Evolutionary conservation across 345 rosid genomes (phyloP).

Genomic region (Luvunga scandens): DNA sequence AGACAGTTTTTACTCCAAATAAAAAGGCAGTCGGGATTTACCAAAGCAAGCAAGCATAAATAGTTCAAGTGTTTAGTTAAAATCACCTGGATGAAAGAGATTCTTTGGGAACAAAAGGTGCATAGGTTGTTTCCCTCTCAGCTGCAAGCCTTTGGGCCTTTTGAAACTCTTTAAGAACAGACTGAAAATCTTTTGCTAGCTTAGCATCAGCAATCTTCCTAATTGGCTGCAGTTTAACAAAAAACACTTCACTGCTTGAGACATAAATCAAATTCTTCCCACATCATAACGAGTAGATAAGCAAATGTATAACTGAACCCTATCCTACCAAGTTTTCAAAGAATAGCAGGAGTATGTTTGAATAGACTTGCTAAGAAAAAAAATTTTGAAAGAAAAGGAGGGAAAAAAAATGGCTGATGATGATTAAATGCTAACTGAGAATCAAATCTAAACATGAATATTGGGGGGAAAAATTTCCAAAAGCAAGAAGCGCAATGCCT

Average conservation of each 20-base stretch:
- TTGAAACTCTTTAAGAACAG: conserved; percentile 64
- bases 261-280: neutral
- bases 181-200: conserved; percentile 68
- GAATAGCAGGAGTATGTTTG: neutral
- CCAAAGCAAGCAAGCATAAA: neutral
- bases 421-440: neutral
- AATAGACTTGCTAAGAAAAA: neutral
- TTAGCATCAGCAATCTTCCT: conserved; percentile 77
- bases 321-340: neutral
- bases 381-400: neutral
- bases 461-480: neutral
- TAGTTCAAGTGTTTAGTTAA: neutral
- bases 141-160: conserved; percentile 81
- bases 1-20: neutral
- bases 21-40: neutral
- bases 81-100: conserved; percentile 51
- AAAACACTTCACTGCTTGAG: neutral
- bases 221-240: conserved; percentile 40
- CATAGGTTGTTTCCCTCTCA: conserved; percentile 56
- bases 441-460: neutral
- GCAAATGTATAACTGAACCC: neutral
- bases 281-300: neutral
- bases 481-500: neutral
- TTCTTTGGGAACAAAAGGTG: conserved; percentile 51
- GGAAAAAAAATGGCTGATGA: neutral